Base-by-base conservation (phyloP, 495 filamentous ascomycete species). In the Penicillium maclennaniae region DNA sequence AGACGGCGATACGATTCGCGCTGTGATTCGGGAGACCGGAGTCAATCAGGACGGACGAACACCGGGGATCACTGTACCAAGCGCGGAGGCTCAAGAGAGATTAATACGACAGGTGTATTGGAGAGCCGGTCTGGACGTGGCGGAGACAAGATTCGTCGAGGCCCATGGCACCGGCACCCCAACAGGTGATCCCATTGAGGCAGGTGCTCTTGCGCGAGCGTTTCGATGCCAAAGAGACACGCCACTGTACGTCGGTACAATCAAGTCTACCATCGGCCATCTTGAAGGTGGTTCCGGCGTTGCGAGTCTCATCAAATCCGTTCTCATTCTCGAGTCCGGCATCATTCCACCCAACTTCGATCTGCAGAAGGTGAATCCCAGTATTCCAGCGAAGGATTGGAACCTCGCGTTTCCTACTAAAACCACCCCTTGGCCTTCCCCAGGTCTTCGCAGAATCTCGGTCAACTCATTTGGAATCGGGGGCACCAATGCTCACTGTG, bases 401-500 rank as follows among this genome's bases (percentile, higher is more conserved):
- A 46, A 55, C 8, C 53, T 65, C 12, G 41, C 45, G 1, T 65
- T 65, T 19, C 57, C 57, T 0, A 54, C 51, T 1, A 23, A 57
- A 16, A 55, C 38, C 16, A 60, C 45, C 3, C 47, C 53, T 6
- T 63, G 60, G 60, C 60, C 60, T 19, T 52, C 56, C 1, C 1
- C 42, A 0, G 59, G 60, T 3, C 71, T 79, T 0, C 78, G 78
- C 15, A 71, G 83, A 34, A 78, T 72, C 0, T 83, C 79, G 34
- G 59, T 74, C n/a, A 74, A 74, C 23, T 81, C 76, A 0, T 86
- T 85, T 47, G 84, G 84, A 0, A 86, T 83, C 54, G 85, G 85
- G 12, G 85, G 85, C 21, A 74, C 78, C 14, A 87, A 87, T 55
- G 75, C 81, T 4, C 83, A 87, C 46, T 80, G 70, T 16, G 81